A percentile compares a stretch with the other conserved stretches of the same genome.
phyloP scores from a whole-genome alignment of 768 basidiomycete genomes.

The Macrolepiota fuliginosa region DNA sequence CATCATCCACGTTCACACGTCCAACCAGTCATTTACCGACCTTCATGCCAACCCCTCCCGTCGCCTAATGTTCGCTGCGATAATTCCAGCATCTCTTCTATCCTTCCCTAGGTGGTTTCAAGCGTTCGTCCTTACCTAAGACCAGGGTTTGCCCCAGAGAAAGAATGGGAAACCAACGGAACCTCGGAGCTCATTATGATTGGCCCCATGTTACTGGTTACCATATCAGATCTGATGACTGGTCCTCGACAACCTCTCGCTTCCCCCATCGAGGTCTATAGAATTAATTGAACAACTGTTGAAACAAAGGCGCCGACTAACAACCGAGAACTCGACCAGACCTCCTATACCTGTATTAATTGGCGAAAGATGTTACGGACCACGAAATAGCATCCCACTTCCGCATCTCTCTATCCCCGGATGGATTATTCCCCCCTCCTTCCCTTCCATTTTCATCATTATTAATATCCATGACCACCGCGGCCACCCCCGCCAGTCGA shows the following conservation, averaged over 20 bases:
- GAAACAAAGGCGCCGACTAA: background rate
- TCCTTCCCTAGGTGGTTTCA: no score
- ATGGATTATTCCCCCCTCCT: background rate
- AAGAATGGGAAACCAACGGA: no score
- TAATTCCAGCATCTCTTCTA: no score
- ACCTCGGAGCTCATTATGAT: no score
- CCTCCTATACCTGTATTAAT: background rate
- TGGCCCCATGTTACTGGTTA: no score
- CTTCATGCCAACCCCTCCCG: no score
- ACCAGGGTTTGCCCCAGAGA: no score
- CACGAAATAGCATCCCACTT: background rate
- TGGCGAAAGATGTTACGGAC: background rate
- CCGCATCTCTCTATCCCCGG: background rate
- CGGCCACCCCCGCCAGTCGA: background rate
- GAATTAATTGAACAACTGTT: background rate
- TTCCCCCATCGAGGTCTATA: background rate
- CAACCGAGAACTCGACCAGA: background rate
- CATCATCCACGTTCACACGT: background rate
- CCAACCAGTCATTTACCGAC: background rate
- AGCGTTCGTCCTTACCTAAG: no score
- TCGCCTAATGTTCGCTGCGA: no score
- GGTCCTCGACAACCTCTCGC: background rate
- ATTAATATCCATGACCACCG: conserved; percentile 9
- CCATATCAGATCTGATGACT: background rate
- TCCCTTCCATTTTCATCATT: conserved; percentile 5